Evolutionary conservation across 192 early-diverging fungal species (phyloP).

Genomic region (Coemansia sp.): DNA sequence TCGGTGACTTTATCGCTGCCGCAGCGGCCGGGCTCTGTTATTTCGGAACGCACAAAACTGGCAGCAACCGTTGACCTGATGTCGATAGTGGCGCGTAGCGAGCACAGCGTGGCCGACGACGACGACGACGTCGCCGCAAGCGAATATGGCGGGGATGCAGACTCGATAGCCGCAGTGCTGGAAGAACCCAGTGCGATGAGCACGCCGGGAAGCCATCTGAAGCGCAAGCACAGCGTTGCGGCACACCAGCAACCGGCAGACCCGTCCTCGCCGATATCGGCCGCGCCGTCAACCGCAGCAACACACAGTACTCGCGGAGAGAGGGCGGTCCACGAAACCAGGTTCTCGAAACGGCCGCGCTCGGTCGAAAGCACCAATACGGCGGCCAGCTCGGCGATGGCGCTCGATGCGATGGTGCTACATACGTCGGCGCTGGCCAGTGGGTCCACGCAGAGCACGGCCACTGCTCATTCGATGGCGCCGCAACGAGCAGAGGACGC

Average conservation of each 20-base stretch:
- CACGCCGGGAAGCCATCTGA: conserved; percentile 1
- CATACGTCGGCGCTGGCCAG: background rate
- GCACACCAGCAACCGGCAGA: background rate
- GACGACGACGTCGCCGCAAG: too few relatives aligned
- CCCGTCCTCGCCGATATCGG: background rate
- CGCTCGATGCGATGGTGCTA: background rate
- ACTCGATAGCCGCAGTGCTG: background rate
- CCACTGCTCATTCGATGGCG: background rate
- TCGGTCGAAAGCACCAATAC: conserved; percentile 1
- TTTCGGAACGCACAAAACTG: conserved; percentile 30
- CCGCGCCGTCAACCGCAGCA: background rate
- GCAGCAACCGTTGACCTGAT: conserved; percentile 27
- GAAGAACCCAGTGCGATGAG: background rate
- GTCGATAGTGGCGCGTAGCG: conserved; percentile 2
- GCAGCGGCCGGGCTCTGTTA: conserved; percentile 14
- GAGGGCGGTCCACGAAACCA: background rate
- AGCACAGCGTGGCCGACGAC: background rate
- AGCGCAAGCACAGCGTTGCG: conserved; percentile 12
- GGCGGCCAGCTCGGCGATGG: background rate
- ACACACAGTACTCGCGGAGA: background rate
- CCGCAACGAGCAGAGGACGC: background rate
- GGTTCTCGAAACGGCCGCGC: conserved; percentile 1
- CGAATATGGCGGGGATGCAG: background rate
- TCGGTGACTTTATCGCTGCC: conserved; percentile 1
- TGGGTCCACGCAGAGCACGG: background rate